These are phyloP conservation scores for Teratosphaeria pseudoeucalypti DNA, from an alignment of 2,329 filamentous ascomycete species.

Conservation along the genomic window DNA sequence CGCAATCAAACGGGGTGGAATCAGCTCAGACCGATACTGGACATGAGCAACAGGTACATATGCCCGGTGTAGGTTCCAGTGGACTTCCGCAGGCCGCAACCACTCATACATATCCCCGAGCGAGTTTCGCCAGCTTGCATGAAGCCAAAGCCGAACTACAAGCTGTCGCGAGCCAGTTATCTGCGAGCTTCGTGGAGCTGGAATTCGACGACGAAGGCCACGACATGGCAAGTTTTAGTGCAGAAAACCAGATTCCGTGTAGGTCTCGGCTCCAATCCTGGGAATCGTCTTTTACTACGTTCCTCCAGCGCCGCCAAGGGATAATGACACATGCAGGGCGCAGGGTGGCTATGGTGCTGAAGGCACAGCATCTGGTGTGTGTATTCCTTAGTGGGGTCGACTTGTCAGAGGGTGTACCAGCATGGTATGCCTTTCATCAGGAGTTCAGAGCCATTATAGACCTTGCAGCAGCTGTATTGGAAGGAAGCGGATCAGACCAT, in stretches of 20 bases:
- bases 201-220: slow-evolving; percentile 17
- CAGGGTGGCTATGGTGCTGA: slow-evolving; percentile 15
- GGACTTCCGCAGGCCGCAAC: slow-evolving; percentile 1
- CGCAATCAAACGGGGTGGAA: slow-evolving; percentile 6
- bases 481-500: not conserved
- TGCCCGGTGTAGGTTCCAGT: slow-evolving; percentile 8
- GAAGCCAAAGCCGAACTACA: slow-evolving; percentile 12
- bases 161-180: slow-evolving; percentile 11
- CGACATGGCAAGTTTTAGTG: slow-evolving; percentile 11
- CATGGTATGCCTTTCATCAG: slow-evolving; percentile 13
- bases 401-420: slow-evolving; percentile 12
- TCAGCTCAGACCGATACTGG: slow-evolving; percentile 11
- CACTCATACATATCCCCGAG: slow-evolving; percentile 5
- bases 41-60: slow-evolving; percentile 12
- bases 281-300: slow-evolving; percentile 12
- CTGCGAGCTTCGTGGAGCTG: slow-evolving; percentile 13
- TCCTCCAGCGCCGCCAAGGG: slow-evolving; percentile 6
- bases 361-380: slow-evolving; percentile 16
- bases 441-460: slow-evolving; percentile 15
- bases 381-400: slow-evolving; percentile 14
- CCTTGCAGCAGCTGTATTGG: slow-evolving; percentile 12
- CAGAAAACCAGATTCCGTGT: slow-evolving; percentile 13
- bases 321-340: slow-evolving; percentile 7
- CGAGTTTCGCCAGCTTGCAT: slow-evolving; percentile 6
- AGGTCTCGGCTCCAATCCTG: slow-evolving; percentile 12